phyloP scores from a whole-genome alignment of 345 rosid genomes.

The Bruguiera sexangula region DNA sequence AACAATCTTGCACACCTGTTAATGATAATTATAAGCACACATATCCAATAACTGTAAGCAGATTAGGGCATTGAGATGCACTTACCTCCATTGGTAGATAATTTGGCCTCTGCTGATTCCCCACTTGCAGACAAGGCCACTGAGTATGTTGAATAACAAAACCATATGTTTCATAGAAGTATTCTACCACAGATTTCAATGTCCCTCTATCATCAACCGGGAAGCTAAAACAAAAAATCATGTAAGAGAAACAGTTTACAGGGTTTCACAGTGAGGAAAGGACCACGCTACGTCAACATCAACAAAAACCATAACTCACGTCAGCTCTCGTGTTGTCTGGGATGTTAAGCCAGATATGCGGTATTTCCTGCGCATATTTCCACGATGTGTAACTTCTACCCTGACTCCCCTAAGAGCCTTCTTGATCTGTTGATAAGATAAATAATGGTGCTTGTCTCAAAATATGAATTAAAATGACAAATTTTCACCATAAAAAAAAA shows the following conservation, averaged over 20 bases:
- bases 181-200: conserved; percentile 80
- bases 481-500: neutral
- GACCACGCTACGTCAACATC: neutral
- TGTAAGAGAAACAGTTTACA: conserved; percentile 3
- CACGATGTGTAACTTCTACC: conserved; percentile 93
- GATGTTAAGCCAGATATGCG: conserved; percentile 90
- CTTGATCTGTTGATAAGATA: conserved; percentile 49
- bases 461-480: neutral
- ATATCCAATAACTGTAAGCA: neutral
- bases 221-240: conserved; percentile 44
- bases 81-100: conserved; percentile 93
- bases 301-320: conserved; percentile 40
- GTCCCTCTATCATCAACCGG: conserved; percentile 90
- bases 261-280: too few relatives aligned
- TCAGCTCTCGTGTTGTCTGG: conserved; percentile 83
- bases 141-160: conserved; percentile 68
- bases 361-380: conserved; percentile 92
- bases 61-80: neutral
- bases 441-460: neutral
- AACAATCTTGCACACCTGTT: conserved; percentile 90
- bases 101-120: conserved; percentile 83
- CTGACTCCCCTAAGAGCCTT: conserved; percentile 88
- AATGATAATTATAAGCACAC: neutral
- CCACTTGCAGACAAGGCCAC: conserved; percentile 94
- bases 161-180: conserved; percentile 77